Conservation (phyloP, 31 red algal genomes). For the Porphyra umbilicalis region DNA sequence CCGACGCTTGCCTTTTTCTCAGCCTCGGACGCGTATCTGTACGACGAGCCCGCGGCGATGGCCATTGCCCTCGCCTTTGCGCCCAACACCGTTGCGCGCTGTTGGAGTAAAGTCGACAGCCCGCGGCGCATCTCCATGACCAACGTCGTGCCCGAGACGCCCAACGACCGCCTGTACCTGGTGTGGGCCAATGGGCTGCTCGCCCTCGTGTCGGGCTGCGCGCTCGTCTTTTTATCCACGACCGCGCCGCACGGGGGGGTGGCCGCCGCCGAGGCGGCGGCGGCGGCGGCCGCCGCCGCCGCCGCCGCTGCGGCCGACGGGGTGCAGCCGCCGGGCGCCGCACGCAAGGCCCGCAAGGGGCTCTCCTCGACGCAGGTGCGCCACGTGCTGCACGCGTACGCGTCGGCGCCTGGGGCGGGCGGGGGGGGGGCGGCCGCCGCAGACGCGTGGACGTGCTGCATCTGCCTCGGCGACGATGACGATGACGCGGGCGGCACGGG, state of each 20-base stretch:
- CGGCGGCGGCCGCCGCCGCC: neutral
- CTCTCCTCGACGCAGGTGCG: neutral
- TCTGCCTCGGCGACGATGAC: slow-evolving; percentile 31
- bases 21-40: neutral
- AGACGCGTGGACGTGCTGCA: slow-evolving; percentile 33
- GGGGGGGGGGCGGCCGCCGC: neutral
- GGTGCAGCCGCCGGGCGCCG: neutral
- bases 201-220: neutral
- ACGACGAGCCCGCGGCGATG: neutral
- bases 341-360: neutral
- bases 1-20: neutral
- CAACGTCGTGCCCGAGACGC: neutral
- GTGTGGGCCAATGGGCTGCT: neutral
- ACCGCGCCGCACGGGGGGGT: neutral
- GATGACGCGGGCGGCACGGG: neutral
- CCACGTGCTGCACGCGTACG: neutral
- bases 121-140: neutral
- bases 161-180: neutral
- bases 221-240: neutral
- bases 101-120: neutral
- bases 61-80: neutral
- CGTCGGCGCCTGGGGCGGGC: neutral
- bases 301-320: neutral
- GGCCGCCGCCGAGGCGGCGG: neutral
- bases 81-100: neutral